A percentile compares a stretch with the other conserved stretches of the same genome.
Conservation (phyloP, 352 stramenopile species). For the Aphanomyces stellatus region DNA sequence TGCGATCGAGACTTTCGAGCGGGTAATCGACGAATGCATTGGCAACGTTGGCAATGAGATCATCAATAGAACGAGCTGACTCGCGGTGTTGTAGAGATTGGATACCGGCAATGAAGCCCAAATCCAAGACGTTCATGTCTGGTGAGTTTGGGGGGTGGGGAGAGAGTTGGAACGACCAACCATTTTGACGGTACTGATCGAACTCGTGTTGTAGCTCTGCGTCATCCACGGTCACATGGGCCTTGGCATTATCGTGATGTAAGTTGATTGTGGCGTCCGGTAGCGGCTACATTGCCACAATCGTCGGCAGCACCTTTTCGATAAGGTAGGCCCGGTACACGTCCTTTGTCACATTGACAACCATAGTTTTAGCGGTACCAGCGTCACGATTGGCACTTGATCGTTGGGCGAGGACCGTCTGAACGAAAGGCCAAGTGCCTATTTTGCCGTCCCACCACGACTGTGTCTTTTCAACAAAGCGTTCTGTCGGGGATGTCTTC, state of each 20-base stretch:
- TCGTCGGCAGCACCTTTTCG: neutral
- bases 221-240: neutral
- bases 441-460: constrained; percentile 39
- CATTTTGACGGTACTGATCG: neutral
- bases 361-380: constrained; percentile 6
- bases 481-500: too few species aligned
- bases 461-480: too few species aligned
- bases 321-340: neutral
- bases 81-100: too few species aligned
- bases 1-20: neutral
- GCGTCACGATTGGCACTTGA: constrained; percentile 18
- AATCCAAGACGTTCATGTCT: neutral
- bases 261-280: neutral
- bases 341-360: neutral
- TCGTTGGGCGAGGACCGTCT: constrained; percentile 15
- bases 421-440: constrained; percentile 30
- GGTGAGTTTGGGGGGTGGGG: neutral
- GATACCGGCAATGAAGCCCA: neutral
- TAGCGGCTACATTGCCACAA: neutral
- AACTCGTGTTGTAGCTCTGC: neutral
- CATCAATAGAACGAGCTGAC: neutral
- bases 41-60: neutral
- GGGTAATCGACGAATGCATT: neutral
- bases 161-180: neutral
- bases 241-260: neutral